Conservation (phyloP, 495 filamentous ascomycete species). For the Trichoderma reesei region DNA sequence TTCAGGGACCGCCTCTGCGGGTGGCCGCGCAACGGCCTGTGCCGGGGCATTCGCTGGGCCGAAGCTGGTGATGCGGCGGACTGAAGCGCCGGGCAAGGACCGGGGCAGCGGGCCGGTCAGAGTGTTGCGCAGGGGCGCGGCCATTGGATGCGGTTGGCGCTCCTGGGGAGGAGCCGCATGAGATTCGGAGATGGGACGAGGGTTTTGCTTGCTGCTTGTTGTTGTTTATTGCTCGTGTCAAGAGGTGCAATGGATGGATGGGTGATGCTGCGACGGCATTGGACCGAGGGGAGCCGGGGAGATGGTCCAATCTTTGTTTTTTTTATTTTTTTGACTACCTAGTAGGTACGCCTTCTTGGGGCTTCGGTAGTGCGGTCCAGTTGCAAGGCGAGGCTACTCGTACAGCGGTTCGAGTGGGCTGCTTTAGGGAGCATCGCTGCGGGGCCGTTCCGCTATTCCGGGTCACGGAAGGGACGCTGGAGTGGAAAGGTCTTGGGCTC, state of each 20-base stretch:
- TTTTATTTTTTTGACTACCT: not conserved
- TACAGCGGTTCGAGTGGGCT: not conserved
- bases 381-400: not conserved
- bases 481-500: not conserved
- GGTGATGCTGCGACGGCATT: not conserved
- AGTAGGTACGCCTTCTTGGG: not conserved
- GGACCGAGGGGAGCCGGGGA: not conserved
- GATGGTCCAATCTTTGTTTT: not conserved
- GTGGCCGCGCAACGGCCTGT: not conserved
- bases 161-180: conserved; percentile 9
- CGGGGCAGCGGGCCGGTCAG: not conserved
- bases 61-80: conserved; percentile 9
- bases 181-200: not conserved
- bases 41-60: conserved; percentile 9
- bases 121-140: conserved; percentile 10
- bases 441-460: conserved; percentile 8
- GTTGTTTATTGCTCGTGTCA: not conserved
- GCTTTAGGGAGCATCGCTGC: not conserved
- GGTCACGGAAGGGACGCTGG: not conserved
- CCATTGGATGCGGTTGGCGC: conserved; percentile 5
- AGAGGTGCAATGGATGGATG: too few relatives aligned
- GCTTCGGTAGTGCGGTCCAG: not conserved
- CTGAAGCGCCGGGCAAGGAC: not conserved
- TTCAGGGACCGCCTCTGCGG: not conserved
- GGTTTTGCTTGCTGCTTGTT: not conserved